Percentiles rank a stretch among this genome's conserved stretches.
Conservation (phyloP, 139 green algal species). For the Closterium sp. region DNA sequence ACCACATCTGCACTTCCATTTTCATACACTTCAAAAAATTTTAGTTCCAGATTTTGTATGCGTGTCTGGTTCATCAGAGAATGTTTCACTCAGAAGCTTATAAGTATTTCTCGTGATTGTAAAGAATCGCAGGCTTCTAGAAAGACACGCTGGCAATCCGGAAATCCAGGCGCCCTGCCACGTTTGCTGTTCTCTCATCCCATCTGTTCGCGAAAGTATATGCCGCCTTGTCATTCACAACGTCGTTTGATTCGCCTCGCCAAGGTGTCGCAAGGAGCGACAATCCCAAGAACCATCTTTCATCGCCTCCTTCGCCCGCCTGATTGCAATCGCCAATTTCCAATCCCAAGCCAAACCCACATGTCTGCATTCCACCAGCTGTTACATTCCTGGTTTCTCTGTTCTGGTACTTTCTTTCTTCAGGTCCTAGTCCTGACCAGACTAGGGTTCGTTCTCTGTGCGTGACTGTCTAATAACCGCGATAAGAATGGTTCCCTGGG, state of each 20-base stretch:
- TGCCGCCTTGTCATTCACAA: neutral
- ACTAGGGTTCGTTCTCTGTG: neutral
- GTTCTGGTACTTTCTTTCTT: too few species aligned
- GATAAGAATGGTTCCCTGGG: constrained; percentile 36
- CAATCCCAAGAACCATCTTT: too few species aligned
- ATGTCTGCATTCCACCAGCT: neutral
- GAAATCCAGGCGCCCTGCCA: neutral
- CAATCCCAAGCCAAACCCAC: too few species aligned
- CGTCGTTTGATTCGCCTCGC: neutral
- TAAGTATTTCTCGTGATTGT: too few species aligned
- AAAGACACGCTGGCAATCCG: neutral
- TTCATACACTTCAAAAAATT: too few species aligned
- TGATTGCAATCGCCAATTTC: neutral
- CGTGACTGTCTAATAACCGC: neutral
- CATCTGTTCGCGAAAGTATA: neutral
- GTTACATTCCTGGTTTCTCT: neutral
- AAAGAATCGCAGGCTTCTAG: neutral
- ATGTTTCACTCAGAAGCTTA: too few species aligned
- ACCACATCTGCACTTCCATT: too few species aligned
- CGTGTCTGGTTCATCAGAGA: too few species aligned
- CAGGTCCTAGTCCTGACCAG: neutral
- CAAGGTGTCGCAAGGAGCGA: neutral
- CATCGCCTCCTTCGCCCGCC: neutral
- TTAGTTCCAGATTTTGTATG: too few species aligned
- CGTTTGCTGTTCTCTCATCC: neutral